Evolutionary conservation across 208 protist genomes (phyloP), one percentile per base, ranked within the genome.

Genomic region (Naegleria gruberi): DNA sequence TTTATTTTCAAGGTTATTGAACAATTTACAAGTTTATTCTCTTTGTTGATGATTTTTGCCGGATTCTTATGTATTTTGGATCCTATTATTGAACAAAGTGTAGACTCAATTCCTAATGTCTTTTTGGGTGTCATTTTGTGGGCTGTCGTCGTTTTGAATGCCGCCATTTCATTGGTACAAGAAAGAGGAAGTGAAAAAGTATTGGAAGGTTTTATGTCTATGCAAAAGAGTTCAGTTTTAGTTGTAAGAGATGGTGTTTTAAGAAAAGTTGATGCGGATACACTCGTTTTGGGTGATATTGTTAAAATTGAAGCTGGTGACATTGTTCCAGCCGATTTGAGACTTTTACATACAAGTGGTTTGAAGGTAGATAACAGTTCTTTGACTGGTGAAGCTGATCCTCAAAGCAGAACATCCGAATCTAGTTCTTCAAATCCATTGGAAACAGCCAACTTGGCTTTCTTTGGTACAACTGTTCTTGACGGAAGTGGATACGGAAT

Each of bases 321-420:
- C 86, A 95, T 95, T 40, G 88, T 97, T 6, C 93, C 95, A 6
- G 96, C 94, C 12, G 96, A 97, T 91, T 86, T 95, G 4, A 89
- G 95, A 90, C 12, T 98, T 4, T 57, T 98, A 12, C 57, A 92
- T 37, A 12, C 10, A n/a, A 82, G 90, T 7, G 82, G 43, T 7
- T 77, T 97, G 4, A 94, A 96, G 87, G 93, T 97, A 40, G 94
- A 96, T 83, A 95, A 95, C 43, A 90, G 93, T 42, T 94, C 93
- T 5, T 87, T 96, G 26, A 96, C 95, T 43, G 95, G 95, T 46
- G 95, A 96, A 88, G 41, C 55, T 37, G 95, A 96, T 88, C 93
- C 95, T 37, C 91, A 93, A 87, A 89, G 46, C 37, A 87, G 91
- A 86, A 93, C 82, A 74, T 1, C n/a, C 40, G 83, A 94, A 34